A percentile compares a stretch with the other conserved stretches of the same genome.
Conservation (phyloP, 257 asterid genomes). For the Scutellaria minor region DNA sequence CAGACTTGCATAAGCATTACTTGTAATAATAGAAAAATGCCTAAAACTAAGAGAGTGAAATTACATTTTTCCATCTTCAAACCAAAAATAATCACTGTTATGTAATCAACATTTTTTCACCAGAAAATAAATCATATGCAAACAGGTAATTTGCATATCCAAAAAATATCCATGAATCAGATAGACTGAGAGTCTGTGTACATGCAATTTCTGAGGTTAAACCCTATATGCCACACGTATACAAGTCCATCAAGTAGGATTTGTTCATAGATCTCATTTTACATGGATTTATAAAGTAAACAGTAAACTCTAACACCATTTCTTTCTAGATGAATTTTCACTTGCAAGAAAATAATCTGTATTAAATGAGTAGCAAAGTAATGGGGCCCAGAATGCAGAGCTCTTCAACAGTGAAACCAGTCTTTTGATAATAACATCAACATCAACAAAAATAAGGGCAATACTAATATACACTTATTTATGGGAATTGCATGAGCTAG, state of each 20-base stretch:
- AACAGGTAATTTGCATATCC: neutral
- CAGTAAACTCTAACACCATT: conserved; percentile 3
- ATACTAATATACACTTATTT: neutral
- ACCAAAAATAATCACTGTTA: neutral
- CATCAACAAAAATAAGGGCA: neutral
- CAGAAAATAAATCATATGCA: neutral
- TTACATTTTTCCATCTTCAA: conserved; percentile 1
- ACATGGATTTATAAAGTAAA: neutral
- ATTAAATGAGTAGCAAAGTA: neutral
- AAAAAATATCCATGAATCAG: neutral
- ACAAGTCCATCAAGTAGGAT: neutral
- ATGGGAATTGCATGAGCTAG: neutral
- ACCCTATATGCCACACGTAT: neutral
- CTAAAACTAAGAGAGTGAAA: neutral
- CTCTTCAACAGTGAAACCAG: neutral
- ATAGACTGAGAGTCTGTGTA: neutral
- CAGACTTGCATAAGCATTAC: conserved; percentile 7
- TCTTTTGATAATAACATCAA: neutral
- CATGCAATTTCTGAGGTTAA: conserved; percentile 5
- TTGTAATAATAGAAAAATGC: neutral
- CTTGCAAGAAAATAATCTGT: neutral
- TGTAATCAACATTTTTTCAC: conserved; percentile 2
- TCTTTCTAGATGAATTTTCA: neutral
- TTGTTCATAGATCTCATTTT: neutral
- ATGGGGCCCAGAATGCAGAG: neutral